Base-by-base conservation (phyloP, 1,284 basidiomycete genomes). In the Stygiomarasmius scandens region DNA sequence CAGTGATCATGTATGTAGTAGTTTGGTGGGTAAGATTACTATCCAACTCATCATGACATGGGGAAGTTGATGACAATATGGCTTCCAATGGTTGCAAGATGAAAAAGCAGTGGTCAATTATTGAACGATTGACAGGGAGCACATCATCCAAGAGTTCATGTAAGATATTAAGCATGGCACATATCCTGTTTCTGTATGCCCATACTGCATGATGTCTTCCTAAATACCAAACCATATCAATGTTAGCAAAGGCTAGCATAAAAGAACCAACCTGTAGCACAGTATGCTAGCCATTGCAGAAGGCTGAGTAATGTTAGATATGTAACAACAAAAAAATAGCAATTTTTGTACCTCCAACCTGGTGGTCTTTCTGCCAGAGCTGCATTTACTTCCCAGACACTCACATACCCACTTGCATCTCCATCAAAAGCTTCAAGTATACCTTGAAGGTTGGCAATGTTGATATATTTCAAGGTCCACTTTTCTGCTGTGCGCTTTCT, bases 231-330 rank as follows among this genome's bases (percentile, higher is more conserved):
- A 32, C n/a, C n/a, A n/a, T n/a, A n/a, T n/a, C n/a, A n/a, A n/a
- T n/a, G n/a, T n/a, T n/a, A n/a, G n/a, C n/a, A n/a, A n/a, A n/a
- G n/a, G n/a, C n/a, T n/a, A n/a, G n/a, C n/a, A n/a, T n/a, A n/a
- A n/a, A n/a, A n/a, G n/a, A n/a, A n/a, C n/a, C n/a, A 8, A 58
- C 59, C 59, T 10, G 53, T 38, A 10, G 53, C 53, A 56, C 59
- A 61, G 41, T 57, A 60, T 25, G 59, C 59, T 20, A 58, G 22
- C 59, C 59, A 60, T 36, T 58, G 52, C 9, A 56, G 47, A 36
- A 60, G 48, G 25, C 55, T 60, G 20, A 24, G n/a, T 49, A n/a
- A 49, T 9, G 36, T 11, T 19, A 27, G 29, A 2, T 16, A 22
- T 23, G 1, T 5, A 25, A 41, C 6, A 11, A 12, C 5, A 32